Conservation (phyloP, 2,329 filamentous ascomycete genomes). For the Clarireedia hainanense region DNA sequence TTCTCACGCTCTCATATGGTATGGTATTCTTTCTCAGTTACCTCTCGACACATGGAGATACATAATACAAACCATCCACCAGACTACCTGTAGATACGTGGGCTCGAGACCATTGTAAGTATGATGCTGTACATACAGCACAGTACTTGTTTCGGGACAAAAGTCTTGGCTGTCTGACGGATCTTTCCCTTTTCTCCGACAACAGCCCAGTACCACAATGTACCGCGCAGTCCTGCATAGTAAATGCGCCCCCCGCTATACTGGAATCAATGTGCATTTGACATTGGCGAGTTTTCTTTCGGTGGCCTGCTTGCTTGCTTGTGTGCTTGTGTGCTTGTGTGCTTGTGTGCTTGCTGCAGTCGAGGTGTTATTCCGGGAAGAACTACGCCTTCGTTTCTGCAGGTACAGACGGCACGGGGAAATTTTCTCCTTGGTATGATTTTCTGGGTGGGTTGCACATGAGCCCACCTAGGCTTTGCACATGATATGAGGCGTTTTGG, state of each 20-base stretch:
- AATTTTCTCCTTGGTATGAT: no score
- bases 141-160: background rate
- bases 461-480: no score
- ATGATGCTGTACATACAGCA: no score
- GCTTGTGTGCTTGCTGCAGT: no score
- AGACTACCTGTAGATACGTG: no score
- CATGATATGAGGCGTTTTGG: no score
- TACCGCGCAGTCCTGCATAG: background rate
- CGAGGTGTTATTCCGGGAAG: background rate
- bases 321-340: background rate
- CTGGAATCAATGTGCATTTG: background rate
- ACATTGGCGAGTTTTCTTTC: background rate
- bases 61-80: background rate
- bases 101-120: no score
- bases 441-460: no score
- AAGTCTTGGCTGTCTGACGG: background rate
- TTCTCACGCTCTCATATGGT: background rate
- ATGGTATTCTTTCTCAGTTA: background rate
- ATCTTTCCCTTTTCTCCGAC: background rate
- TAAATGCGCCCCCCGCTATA: background rate
- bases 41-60: background rate
- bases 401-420: background rate
- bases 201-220: no score
- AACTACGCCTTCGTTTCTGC: background rate
- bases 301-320: background rate